These are phyloP conservation scores for Liquidambar formosana DNA, from an alignment of 164 flowering plant species.

Conservation along the genomic window DNA sequence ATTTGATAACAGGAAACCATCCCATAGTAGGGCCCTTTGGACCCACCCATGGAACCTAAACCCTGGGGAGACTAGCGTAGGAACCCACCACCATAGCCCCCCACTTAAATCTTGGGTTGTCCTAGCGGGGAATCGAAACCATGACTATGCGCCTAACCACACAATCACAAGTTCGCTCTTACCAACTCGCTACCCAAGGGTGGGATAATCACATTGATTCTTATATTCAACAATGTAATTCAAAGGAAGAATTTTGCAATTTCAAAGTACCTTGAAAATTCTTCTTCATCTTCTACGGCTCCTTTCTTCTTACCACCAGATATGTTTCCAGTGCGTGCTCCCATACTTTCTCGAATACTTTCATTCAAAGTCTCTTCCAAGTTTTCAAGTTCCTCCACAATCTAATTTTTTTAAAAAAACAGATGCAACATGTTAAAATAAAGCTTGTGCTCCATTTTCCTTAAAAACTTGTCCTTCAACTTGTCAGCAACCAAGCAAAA, in stretches of 20 bases:
- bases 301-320: constrained; percentile 52
- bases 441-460: neutral
- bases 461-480: neutral
- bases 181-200: too few relatives aligned
- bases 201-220: too few relatives aligned
- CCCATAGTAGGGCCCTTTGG: too few relatives aligned
- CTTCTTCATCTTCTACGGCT: constrained; percentile 68
- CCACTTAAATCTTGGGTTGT: too few relatives aligned
- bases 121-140: too few relatives aligned
- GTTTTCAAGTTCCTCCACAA: constrained; percentile 93
- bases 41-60: too few relatives aligned
- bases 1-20: too few relatives aligned
- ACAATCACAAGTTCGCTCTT: too few relatives aligned
- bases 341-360: constrained; percentile 90
- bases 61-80: too few relatives aligned
- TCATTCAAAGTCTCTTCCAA: constrained; percentile 97
- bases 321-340: constrained; percentile 68
- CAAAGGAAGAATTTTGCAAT: neutral
- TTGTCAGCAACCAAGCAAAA: neutral
- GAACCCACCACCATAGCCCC: too few relatives aligned
- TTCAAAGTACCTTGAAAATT: constrained; percentile 47
- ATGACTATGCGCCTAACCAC: too few relatives aligned
- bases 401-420: constrained; percentile 33
- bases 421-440: neutral
- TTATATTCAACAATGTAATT: too few relatives aligned